Conservation (phyloP, 2,329 filamentous ascomycete genomes). For the Fusarium abutilonis region DNA sequence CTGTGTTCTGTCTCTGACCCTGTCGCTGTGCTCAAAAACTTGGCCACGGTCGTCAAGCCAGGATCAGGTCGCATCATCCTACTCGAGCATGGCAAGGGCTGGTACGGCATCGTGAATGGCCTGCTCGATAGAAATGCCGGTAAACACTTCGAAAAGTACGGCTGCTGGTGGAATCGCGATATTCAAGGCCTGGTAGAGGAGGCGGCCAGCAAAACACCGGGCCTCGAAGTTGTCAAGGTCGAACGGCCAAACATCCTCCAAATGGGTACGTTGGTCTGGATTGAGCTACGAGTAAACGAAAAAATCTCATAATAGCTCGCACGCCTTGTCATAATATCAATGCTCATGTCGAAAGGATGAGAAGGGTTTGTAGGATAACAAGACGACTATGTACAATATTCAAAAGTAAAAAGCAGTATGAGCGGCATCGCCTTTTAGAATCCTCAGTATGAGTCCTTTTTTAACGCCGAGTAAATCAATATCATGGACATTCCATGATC, state of each 20-base stretch:
- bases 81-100: conserved; percentile 70
- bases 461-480: conserved; percentile 36
- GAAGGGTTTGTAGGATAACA: conserved; percentile 38
- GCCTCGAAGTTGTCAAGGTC: conserved; percentile 66
- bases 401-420: conserved; percentile 37
- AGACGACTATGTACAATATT: conserved; percentile 43
- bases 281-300: conserved; percentile 62
- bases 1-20: conserved; percentile 71
- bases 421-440: conserved; percentile 44
- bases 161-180: conserved; percentile 76
- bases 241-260: conserved; percentile 63
- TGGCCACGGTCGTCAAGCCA: conserved; percentile 63
- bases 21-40: conserved; percentile 60
- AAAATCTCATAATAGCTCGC: conserved; percentile 22
- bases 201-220: conserved; percentile 59
- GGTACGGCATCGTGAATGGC: conserved; percentile 64
- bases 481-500: conserved; percentile 26
- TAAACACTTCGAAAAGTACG: conserved; percentile 67
- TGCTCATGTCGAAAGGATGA: conserved; percentile 17
- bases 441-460: conserved; percentile 25
- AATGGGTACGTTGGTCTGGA: conserved; percentile 66
- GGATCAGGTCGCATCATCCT: conserved; percentile 68
- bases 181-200: conserved; percentile 64
- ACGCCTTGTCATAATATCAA: conserved; percentile 22
- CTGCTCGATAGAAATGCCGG: conserved; percentile 65